Base-by-base conservation (phyloP, 1,284 basidiomycete species). In the Mrakiaceae sp. region DNA sequence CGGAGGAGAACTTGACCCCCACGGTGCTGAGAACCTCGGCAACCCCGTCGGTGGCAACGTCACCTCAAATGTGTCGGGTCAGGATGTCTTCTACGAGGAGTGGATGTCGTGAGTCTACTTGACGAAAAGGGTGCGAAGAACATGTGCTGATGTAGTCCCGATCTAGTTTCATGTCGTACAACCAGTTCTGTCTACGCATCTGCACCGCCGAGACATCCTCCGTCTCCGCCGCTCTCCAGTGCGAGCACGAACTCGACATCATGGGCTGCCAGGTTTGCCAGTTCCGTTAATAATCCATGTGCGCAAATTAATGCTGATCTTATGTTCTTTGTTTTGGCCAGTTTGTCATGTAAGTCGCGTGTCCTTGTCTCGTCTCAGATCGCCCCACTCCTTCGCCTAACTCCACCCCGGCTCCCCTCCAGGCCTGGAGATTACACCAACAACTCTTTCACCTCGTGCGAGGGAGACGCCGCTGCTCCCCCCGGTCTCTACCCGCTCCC, bases 1-100 rank as follows among this genome's bases (percentile, higher is more conserved):
- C 14, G 79, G 79, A 50, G 79, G 78, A 62, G 79, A 80, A 71
- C 74, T 80, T 47, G 78, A 80, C 72, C 78, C 79, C 14, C 78
- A 79, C 73, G 78, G 78, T 62, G 75, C 75, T 42, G n/a, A 74
- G 73, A 46, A 74, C 39, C 43, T 56, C 9, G 80, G 79, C 57
- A 81, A 81, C 76, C 80, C 80, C 58, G 71, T 79, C 60, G 80
- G 80, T 58, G 80, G 79, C 48, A 80, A 80, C 70, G 80, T 81
- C 60, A 80, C 79, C 52, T 59, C 57, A 5, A 64, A 80, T 72
- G 73, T 78, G 43, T 75, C 76, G 6, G 79, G 79, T 46, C 58
- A 70, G 42, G 79, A 81, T 64, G 79, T 79, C 39, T 64, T 58
- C 9, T 64, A 64, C 58, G 62, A 57, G 55, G 55, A 57, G 43